Evolutionary conservation across 257 asterid genomes (phyloP).

Genomic region (Ocimum tenuiflorum): DNA sequence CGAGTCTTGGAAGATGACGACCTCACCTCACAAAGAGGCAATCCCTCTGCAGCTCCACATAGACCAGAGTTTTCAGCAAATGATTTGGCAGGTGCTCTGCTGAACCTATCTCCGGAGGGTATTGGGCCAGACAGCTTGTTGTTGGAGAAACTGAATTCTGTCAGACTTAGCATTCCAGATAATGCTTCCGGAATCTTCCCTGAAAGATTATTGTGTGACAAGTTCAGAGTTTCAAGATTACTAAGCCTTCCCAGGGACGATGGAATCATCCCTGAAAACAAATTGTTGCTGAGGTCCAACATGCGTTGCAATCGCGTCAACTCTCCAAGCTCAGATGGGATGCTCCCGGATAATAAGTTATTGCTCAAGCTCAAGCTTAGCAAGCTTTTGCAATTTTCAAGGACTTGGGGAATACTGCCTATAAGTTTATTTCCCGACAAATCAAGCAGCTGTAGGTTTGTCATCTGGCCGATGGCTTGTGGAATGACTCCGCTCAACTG

Average conservation of each 20-base stretch:
- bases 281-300: conserved; percentile 62
- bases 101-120: conserved; percentile 42
- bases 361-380: conserved; percentile 41
- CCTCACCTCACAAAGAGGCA: conserved; percentile 36
- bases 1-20: conserved; percentile 24
- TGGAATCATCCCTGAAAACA: conserved; percentile 51
- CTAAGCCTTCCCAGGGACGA: conserved; percentile 42
- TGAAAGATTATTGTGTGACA: conserved; percentile 54
- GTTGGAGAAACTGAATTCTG: conserved; percentile 47
- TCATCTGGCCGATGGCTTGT: conserved; percentile 30
- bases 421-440: conserved; percentile 44
- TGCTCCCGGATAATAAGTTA: conserved; percentile 46
- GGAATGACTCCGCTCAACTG: conserved; percentile 57
- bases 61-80: conserved; percentile 45
- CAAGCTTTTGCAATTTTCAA: conserved; percentile 36
- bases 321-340: conserved; percentile 57
- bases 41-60: conserved; percentile 58
- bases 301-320: conserved; percentile 32
- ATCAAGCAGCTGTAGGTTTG: conserved; percentile 46
- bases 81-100: conserved; percentile 32
- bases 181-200: conserved; percentile 58
- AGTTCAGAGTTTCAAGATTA: conserved; percentile 45
- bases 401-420: conserved; percentile 41
- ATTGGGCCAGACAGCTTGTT: conserved; percentile 58
- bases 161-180: conserved; percentile 49